Percentiles rank a stretch among this genome's conserved stretches.
Evolutionary conservation across 1,139 yeast species (phyloP).

Genomic region (Suhomyces choctaworum): DNA sequence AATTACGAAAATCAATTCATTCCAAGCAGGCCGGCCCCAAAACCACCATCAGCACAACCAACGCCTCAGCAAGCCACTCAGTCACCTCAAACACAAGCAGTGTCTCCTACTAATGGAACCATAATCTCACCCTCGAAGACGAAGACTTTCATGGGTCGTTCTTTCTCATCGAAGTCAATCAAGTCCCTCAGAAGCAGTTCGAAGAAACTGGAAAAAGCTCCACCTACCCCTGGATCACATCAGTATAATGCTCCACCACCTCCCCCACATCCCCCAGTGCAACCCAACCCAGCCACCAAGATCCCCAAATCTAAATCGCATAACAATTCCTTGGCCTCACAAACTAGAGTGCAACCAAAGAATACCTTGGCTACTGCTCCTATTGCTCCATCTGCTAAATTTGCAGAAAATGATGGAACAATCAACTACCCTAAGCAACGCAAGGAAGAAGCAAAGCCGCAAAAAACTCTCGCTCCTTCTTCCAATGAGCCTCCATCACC

Average conservation of each 20-base stretch:
- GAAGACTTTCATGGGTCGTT: constrained; percentile 32
- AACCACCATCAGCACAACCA: constrained; percentile 36
- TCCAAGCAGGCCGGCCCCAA: constrained; percentile 72
- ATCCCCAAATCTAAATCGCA: constrained; percentile 51
- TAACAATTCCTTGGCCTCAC: constrained; percentile 36
- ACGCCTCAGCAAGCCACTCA: constrained; percentile 13
- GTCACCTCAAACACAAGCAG: constrained; percentile 9
- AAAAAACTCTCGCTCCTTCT: constrained; percentile 30
- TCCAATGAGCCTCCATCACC: constrained; percentile 15
- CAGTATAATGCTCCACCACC: constrained; percentile 16
- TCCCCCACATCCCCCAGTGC: constrained; percentile 19
- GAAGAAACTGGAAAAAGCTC: constrained; percentile 21
- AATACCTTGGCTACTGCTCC: constrained; percentile 45
- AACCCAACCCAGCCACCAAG: constrained; percentile 10
- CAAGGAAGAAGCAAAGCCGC: constrained; percentile 31
- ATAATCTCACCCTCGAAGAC: constrained; percentile 17
- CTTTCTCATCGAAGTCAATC: constrained; percentile 43
- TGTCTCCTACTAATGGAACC: constrained; percentile 11
- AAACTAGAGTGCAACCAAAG: constrained; percentile 23
- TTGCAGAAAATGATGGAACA: constrained; percentile 19
- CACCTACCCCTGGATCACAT: constrained; percentile 18
- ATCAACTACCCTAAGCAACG: constrained; percentile 24
- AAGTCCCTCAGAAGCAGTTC: constrained; percentile 33
- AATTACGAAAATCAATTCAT: constrained; percentile 49
- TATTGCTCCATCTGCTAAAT: constrained; percentile 32